A percentile compares a stretch with the other conserved stretches of the same genome.
These are phyloP conservation scores for Pythium volutum DNA, from an alignment of 352 stramenopile genomes.

Conservation along the genomic window DNA sequence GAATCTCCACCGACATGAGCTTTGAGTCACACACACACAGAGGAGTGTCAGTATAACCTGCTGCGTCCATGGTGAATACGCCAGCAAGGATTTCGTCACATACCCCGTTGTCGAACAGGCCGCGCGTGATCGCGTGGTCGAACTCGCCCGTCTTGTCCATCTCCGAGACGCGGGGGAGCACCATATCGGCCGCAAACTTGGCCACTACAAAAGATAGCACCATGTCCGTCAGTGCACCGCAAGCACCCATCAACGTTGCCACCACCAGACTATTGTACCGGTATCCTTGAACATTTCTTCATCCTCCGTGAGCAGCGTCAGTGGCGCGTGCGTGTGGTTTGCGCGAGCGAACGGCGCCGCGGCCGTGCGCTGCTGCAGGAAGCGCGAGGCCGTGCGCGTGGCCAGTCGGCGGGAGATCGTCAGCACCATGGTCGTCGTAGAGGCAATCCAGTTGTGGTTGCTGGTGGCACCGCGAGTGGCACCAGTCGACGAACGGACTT, in stretches of 20 bases:
- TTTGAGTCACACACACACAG: neutral
- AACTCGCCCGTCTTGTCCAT: conserved; percentile 94
- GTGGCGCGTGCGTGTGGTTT: conserved; percentile 34
- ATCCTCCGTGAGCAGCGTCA: conserved; percentile 71
- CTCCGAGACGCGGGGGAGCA: conserved; percentile 83
- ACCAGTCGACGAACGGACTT: conserved; percentile 3
- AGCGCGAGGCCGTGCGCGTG: conserved; percentile 8
- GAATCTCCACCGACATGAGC: conserved; percentile 96
- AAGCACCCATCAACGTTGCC: neutral
- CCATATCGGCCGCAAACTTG: conserved; percentile 83
- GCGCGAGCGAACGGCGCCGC: conserved; percentile 6
- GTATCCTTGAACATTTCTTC: conserved; percentile 82
- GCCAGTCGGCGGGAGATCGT: conserved; percentile 17
- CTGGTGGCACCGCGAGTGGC: neutral
- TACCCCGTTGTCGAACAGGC: conserved; percentile 91
- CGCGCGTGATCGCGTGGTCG: conserved; percentile 85
- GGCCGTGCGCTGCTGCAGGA: conserved; percentile 9
- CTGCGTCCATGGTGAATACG: neutral
- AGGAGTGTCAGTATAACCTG: neutral
- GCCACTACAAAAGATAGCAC: conserved; percentile 41
- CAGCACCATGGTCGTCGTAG: conserved; percentile 15
- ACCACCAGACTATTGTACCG: conserved; percentile 33
- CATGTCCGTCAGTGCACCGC: neutral
- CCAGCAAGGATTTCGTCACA: conserved; percentile 12
- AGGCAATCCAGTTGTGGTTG: conserved; percentile 15